Conservation (phyloP, 2,329 filamentous ascomycete genomes). For the Fusarium buxicola region DNA sequence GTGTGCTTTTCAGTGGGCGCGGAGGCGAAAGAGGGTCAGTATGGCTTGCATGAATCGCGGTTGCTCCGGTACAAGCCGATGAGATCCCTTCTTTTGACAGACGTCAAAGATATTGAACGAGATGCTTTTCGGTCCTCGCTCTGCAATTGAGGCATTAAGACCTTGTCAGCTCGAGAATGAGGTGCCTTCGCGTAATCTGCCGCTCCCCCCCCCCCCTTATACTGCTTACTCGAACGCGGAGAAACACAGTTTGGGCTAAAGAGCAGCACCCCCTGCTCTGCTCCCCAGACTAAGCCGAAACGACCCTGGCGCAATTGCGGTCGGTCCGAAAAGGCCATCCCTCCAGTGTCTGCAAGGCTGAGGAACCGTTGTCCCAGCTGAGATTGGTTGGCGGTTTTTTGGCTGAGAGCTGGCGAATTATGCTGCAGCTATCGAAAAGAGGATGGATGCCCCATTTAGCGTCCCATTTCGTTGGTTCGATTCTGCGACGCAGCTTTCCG, state of each 20-base stretch:
- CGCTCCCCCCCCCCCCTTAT: constrained; percentile 9
- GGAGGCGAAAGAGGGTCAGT: not conserved
- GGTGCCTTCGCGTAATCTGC: constrained; percentile 19
- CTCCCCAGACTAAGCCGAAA: constrained; percentile 39
- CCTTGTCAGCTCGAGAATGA: not conserved
- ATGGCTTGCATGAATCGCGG: constrained; percentile 29
- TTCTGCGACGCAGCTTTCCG: too few relatives aligned
- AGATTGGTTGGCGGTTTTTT: constrained; percentile 8
- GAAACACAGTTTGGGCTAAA: constrained; percentile 33
- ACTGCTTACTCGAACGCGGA: constrained; percentile 42
- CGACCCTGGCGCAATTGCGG: constrained; percentile 13
- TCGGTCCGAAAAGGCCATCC: constrained; percentile 48
- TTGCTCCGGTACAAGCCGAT: constrained; percentile 16
- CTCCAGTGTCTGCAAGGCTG: constrained; percentile 36
- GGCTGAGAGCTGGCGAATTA: constrained; percentile 3
- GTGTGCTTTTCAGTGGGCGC: constrained; percentile 35
- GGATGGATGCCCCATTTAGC: too few relatives aligned
- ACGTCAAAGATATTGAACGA: not conserved
- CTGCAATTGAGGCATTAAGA: not conserved
- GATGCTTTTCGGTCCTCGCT: not conserved
- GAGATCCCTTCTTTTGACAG: not conserved
- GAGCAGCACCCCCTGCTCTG: not conserved
- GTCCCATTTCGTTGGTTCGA: too few relatives aligned
- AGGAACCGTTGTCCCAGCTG: constrained; percentile 2
- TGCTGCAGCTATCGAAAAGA: not conserved